Evolutionary conservation across 257 asterid species (phyloP), one percentile per base, ranked within the genome.

Genomic region (Fraxinus excelsior): DNA sequence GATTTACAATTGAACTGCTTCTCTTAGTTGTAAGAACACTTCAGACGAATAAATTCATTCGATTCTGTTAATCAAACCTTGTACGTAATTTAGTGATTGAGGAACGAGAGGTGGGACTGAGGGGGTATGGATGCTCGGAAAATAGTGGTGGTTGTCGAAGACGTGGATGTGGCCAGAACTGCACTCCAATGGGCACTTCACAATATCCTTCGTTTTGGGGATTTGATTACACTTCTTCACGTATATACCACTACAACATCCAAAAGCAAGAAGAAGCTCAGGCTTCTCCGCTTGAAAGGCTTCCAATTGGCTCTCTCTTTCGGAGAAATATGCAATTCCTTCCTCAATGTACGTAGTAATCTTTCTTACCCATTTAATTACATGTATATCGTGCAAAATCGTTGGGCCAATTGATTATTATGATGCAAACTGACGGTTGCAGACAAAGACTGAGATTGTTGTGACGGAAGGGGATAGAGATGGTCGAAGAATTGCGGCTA

Each of bases 381-480:
- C 28, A 58, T 58, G 66, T 58, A 58, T n/a, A 58, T 58, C 28
- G 11, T n/a, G 66, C 66, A n/a, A n/a, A 7, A 21, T 58, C 49
- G 14, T 3, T 11, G 49, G 64, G 4, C 13, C 16, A 40, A 7
- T 21, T 19, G 66, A 58, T 58, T 10, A 10, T 40, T 40, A 40
- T 11, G 49, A 40, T 40, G 14, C 49, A 40, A 40, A 40, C 49
- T 40, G 49, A 40, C 16, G 11, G 12, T 21, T 58, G 14, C 94
- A 94, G 97, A 85, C 92, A 18, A 90, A 85, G 89, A 90, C 94
- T n/a, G 98, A 94, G 87, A 94, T 94, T 72, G 92, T 94, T 26
- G 98, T 94, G 69, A 87, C 96, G 76, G 96, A 94, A 82, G 97
- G 93, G 71, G 97, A 90, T 72, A 78, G 78, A 73, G 97, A 94